Conservation (phyloP, 225 moss, liverwort and hornwort species). For the Physcomitrellopsis africana region DNA sequence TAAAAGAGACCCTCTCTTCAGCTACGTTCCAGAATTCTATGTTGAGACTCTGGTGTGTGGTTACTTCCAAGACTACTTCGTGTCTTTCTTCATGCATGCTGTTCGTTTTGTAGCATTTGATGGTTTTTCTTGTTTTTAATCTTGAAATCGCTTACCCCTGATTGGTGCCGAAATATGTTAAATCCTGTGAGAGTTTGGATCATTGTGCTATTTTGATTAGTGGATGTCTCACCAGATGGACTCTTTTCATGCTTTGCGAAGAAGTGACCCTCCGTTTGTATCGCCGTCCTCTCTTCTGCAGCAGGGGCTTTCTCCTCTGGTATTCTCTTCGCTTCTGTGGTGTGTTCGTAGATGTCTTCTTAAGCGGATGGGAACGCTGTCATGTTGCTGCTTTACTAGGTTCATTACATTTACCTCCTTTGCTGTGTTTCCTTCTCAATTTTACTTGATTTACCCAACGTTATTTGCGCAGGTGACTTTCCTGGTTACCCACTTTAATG, state of each 20-base stretch:
- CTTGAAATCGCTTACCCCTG: no score
- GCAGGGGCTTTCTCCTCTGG: slow-evolving; percentile 71
- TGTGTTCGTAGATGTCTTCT: not conserved
- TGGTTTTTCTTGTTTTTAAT: not conserved
- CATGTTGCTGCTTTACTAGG: not conserved
- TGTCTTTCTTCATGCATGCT: not conserved
- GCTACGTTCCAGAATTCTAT: slow-evolving; percentile 94
- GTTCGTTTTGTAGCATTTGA: rapidly evolving
- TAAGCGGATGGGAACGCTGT: not conserved
- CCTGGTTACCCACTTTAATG: slow-evolving; percentile 90
- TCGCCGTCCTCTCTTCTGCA: slow-evolving; percentile 40
- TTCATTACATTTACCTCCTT: not conserved
- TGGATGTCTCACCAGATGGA: slow-evolving; percentile 64
- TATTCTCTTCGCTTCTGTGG: not conserved
- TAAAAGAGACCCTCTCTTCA: slow-evolving; percentile 80
- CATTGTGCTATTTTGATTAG: not conserved
- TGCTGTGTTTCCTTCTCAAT: not conserved
- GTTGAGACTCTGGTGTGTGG: slow-evolving; percentile 84
- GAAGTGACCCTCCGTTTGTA: slow-evolving; percentile 38
- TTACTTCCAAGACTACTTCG: no score
- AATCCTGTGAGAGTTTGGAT: not conserved
- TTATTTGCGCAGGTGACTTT: slow-evolving; percentile 69
- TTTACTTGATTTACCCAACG: not conserved
- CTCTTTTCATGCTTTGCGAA: slow-evolving; percentile 74
- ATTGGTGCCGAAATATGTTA: no score